Evolutionary conservation across 179 eudicot genomes (phyloP).

Genomic region (Patellifolia procumbens): DNA sequence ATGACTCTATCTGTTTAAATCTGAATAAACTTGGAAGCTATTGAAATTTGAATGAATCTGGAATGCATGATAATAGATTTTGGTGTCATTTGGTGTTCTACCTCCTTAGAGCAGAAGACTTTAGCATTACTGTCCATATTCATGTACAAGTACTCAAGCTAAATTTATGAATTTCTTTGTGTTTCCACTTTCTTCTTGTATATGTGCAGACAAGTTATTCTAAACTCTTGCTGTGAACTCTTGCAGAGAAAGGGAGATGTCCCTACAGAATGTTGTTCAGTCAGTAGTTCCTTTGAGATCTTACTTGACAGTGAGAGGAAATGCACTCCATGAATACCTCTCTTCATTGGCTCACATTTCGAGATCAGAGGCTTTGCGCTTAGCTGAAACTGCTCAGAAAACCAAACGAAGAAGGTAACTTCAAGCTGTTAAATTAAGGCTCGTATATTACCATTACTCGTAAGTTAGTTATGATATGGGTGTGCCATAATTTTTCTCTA

Average conservation of each 20-base stretch:
- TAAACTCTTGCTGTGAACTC: not conserved
- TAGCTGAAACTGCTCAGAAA: constrained; percentile 48
- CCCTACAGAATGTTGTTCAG: constrained; percentile 47
- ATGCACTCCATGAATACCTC: constrained; percentile 67
- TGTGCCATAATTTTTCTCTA: too few species aligned
- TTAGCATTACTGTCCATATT: not conserved
- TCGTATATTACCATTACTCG: too few species aligned
- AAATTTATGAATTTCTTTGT: not conserved
- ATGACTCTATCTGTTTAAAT: not conserved
- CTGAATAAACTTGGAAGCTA: not conserved
- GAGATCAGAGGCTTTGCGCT: constrained; percentile 63
- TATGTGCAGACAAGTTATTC: too few species aligned
- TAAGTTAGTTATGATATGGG: too few species aligned
- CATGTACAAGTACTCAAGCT: not conserved
- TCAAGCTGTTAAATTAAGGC: not conserved
- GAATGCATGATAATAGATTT: not conserved
- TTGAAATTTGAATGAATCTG: too few species aligned
- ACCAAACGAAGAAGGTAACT: constrained; percentile 61
- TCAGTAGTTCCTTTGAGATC: constrained; percentile 64
- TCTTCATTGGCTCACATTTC: constrained; percentile 81
- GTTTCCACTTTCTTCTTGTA: not conserved
- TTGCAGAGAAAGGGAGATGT: constrained; percentile 54
- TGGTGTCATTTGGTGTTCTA: not conserved
- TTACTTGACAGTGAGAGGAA: constrained; percentile 55
- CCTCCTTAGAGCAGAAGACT: not conserved